Conservation (phyloP, 495 filamentous ascomycete species). For the Peziza echinospora region DNA sequence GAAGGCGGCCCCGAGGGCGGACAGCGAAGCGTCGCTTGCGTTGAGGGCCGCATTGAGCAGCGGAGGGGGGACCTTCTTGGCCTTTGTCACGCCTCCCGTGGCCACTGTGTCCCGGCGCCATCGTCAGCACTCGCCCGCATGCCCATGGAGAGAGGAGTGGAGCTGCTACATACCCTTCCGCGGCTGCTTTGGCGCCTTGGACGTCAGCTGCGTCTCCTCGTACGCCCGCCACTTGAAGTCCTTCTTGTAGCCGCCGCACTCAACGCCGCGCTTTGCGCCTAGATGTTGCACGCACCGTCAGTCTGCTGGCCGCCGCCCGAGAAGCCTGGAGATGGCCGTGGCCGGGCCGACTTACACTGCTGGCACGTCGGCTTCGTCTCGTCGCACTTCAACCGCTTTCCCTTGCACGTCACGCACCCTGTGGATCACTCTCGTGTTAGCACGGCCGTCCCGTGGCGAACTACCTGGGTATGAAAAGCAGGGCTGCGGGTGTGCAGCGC, state of each 20-base stretch:
- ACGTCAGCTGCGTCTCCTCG: slow-evolving; percentile 41
- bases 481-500: too few relatives aligned
- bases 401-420: slow-evolving; percentile 69
- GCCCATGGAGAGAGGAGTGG: too few relatives aligned
- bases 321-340: too few relatives aligned
- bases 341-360: slow-evolving; percentile 40
- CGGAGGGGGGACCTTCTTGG: slow-evolving; percentile 11
- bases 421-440: slow-evolving; percentile 1
- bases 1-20: background rate
- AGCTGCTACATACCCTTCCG: slow-evolving; percentile 15
- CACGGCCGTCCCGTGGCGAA: too few relatives aligned
- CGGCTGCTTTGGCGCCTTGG: slow-evolving; percentile 22
- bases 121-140: too few relatives aligned
- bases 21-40: background rate
- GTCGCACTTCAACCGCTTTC: slow-evolving; percentile 63
- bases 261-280: slow-evolving; percentile 38
- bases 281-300: slow-evolving; percentile 2
- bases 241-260: slow-evolving; percentile 61
- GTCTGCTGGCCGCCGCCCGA: too few relatives aligned
- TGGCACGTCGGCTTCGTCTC: slow-evolving; percentile 55
- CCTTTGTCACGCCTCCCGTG: slow-evolving; percentile 7
- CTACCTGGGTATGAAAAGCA: too few relatives aligned
- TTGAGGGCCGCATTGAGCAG: slow-evolving; percentile 4
- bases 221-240: slow-evolving; percentile 71
- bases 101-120: background rate